Conservation (phyloP, 768 basidiomycete species). For the Tricholoma terreum region DNA sequence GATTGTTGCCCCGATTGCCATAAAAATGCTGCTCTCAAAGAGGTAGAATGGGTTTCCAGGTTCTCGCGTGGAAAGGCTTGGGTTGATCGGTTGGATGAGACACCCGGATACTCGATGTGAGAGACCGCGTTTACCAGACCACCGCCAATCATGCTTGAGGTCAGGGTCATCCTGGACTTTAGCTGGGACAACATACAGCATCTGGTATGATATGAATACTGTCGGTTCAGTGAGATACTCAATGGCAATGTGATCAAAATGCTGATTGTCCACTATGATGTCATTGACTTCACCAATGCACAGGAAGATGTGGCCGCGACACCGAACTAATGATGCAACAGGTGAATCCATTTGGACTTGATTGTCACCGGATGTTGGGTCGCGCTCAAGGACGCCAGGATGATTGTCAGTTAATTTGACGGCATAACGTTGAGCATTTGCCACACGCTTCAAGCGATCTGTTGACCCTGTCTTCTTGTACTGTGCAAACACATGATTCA, state of each 20-base stretch:
- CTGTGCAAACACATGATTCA: neutral
- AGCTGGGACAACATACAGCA: conserved; percentile 19
- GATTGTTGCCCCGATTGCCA: neutral
- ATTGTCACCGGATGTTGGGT: neutral
- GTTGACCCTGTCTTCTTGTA: neutral
- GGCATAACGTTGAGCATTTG: neutral
- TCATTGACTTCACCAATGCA: conserved; percentile 26
- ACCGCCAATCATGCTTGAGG: conserved; percentile 10
- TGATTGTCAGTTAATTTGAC: neutral
- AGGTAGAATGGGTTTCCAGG: neutral
- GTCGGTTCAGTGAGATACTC: conserved; percentile 18
- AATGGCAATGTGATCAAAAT: conserved; percentile 11
- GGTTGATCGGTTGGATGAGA: neutral
- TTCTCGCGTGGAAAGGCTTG: neutral
- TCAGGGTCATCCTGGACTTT: conserved; percentile 17
- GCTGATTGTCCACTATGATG: conserved; percentile 21
- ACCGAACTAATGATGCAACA: conserved; percentile 19
- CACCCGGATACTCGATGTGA: conserved; percentile 7
- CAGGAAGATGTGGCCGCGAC: conserved; percentile 21
- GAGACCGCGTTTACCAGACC: conserved; percentile 23
- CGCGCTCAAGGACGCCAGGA: neutral
- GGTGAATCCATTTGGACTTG: no score
- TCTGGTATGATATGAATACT: conserved; percentile 18
- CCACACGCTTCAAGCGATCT: neutral
- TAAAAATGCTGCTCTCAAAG: neutral